Conservation (phyloP, 768 basidiomycete genomes). For the Panellus pusillus region DNA sequence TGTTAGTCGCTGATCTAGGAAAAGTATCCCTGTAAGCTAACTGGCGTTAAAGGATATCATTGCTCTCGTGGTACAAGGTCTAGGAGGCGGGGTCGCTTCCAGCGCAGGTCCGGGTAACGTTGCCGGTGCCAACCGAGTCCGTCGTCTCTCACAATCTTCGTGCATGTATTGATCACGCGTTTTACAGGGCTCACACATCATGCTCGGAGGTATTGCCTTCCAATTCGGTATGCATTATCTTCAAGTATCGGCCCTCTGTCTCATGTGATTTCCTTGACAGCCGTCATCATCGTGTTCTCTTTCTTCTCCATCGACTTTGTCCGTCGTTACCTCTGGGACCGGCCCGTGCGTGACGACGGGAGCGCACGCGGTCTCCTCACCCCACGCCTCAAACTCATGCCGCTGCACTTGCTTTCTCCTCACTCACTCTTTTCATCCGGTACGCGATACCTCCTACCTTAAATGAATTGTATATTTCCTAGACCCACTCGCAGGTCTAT, state of each 20-base stretch:
- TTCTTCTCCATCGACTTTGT: slow-evolving; percentile 45
- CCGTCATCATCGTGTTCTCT: slow-evolving; percentile 42
- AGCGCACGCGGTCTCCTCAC: neutral
- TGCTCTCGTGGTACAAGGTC: slow-evolving; percentile 8
- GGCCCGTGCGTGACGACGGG: slow-evolving; percentile 28
- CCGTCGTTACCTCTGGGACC: slow-evolving; percentile 36
- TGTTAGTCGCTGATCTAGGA: slow-evolving; percentile 23
- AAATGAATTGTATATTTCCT: slow-evolving; percentile 21
- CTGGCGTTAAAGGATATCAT: neutral
- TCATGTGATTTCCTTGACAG: slow-evolving; percentile 25
- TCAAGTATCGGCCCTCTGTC: neutral
- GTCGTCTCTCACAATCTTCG: neutral
- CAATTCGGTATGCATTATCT: slow-evolving; percentile 44
- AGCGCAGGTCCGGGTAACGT: neutral
- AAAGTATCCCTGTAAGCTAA: slow-evolving; percentile 18
- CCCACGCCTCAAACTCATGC: slow-evolving; percentile 26
- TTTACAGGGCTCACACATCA: slow-evolving; percentile 23
- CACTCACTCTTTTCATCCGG: slow-evolving; percentile 47
- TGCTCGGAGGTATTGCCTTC: slow-evolving; percentile 64
- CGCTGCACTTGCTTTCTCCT: slow-evolving; percentile 39
- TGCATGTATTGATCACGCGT: neutral
- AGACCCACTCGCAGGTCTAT: slow-evolving; percentile 40
- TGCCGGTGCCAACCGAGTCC: slow-evolving; percentile 1
- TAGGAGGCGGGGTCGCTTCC: slow-evolving; percentile 5
- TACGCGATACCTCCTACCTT: slow-evolving; percentile 40